A percentile compares a stretch with the other conserved stretches of the same genome.
These are phyloP conservation scores for Metarhizium brunneum DNA, from an alignment of 2,329 filamentous ascomycete genomes.

Conservation along the genomic window DNA sequence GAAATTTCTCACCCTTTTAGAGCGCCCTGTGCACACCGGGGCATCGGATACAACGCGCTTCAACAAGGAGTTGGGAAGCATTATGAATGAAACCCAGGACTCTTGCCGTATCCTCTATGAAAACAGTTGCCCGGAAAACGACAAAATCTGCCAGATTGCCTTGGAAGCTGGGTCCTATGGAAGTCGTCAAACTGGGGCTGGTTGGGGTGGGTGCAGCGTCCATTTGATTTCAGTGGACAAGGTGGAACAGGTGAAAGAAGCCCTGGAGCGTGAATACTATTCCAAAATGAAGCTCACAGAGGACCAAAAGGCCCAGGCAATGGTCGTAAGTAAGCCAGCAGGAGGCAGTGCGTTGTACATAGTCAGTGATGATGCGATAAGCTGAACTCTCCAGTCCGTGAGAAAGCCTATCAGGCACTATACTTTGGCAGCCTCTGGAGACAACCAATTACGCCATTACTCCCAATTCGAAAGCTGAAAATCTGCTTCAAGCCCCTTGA, in stretches of 20 bases:
- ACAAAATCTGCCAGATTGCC: constrained; percentile 76
- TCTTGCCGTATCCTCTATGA: constrained; percentile 84
- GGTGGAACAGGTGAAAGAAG: constrained; percentile 66
- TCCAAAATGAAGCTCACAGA: constrained; percentile 52
- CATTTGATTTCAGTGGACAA: constrained; percentile 82
- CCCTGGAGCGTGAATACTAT: constrained; percentile 78
- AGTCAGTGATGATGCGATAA: constrained; percentile 21
- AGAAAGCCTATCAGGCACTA: neutral
- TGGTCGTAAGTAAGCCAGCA: constrained; percentile 83
- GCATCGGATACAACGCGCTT: constrained; percentile 47
- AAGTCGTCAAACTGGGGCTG: constrained; percentile 80
- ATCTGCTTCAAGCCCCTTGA: neutral
- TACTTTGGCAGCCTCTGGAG: neutral
- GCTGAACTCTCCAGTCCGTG: neutral
- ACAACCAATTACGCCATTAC: neutral
- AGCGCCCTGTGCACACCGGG: constrained; percentile 32
- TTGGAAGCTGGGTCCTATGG: constrained; percentile 72
- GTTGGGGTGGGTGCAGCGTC: constrained; percentile 94
- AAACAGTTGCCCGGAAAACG: constrained; percentile 88
- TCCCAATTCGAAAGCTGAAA: neutral
- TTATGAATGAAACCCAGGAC: constrained; percentile 84
- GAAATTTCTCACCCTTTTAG: constrained; percentile 71
- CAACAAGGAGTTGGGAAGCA: constrained; percentile 62
- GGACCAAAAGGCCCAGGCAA: constrained; percentile 67
- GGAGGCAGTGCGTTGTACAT: constrained; percentile 55